These are phyloP conservation scores for Geum urbanum DNA, from an alignment of 306 rosid species.

Conservation along the genomic window DNA sequence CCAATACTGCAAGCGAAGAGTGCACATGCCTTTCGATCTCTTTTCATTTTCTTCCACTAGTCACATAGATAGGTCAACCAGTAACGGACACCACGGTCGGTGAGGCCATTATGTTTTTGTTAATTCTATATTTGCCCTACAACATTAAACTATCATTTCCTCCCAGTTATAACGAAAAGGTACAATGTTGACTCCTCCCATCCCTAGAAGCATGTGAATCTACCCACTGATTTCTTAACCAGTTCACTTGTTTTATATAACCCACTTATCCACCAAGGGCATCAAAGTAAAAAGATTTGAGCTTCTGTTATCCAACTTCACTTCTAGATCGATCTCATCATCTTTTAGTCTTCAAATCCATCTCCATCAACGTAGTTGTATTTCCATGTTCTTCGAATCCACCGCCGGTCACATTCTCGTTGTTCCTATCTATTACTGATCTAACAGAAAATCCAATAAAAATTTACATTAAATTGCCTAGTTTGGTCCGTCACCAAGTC, in stretches of 20 bases:
- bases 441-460: constrained; percentile 18
- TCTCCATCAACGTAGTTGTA: not conserved
- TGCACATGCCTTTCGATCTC: constrained; percentile 1
- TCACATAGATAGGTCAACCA: not conserved
- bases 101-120: not conserved
- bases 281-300: not conserved
- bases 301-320: too few relatives aligned
- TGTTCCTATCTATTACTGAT: not conserved
- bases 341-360: too few relatives aligned
- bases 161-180: not conserved
- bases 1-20: not conserved
- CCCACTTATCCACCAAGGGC: too few relatives aligned
- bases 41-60: not conserved
- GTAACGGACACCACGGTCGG: not conserved
- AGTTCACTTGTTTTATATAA: not conserved
- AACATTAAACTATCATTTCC: not conserved
- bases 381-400: too few relatives aligned
- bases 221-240: not conserved
- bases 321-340: too few relatives aligned
- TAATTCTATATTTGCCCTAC: not conserved
- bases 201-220: constrained; percentile 7
- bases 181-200: constrained; percentile 3
- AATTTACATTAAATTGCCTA: constrained; percentile 22
- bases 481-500: constrained; percentile 33
- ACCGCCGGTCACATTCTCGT: not conserved